A percentile compares a stretch with the other conserved stretches of the same genome.
Conservation (phyloP, 148 eudicot species). For the Gaultheria prostrata region DNA sequence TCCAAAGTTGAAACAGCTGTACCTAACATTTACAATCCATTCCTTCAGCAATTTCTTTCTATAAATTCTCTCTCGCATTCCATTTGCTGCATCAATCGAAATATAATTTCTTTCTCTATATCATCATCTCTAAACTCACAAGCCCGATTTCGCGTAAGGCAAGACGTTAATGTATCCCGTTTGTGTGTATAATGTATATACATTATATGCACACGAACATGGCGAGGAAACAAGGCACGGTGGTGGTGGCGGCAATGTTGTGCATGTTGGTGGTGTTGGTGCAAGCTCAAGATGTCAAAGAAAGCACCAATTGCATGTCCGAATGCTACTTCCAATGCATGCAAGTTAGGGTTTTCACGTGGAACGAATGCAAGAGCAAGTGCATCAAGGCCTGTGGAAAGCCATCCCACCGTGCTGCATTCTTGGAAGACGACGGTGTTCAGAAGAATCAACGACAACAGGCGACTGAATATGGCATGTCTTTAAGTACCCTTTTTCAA, state of each 20-base stretch:
- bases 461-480: slow-evolving; percentile 10
- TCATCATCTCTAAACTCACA: background rate
- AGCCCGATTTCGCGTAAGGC: background rate
- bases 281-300: background rate
- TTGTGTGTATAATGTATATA: background rate
- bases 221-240: background rate
- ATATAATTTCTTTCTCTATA: background rate
- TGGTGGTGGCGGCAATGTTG: background rate
- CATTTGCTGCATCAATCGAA: background rate
- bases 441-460: background rate
- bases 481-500: background rate
- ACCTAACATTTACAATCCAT: background rate
- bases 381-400: background rate
- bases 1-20: background rate
- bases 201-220: background rate
- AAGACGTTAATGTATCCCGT: background rate
- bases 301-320: background rate
- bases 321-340: slow-evolving; percentile 13
- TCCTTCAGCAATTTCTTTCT: background rate
- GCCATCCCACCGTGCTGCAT: background rate
- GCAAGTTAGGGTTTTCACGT: slow-evolving; percentile 10
- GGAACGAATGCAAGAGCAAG: slow-evolving; percentile 11
- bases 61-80: background rate
- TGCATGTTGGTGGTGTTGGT: background rate
- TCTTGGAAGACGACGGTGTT: background rate